phyloP scores from a whole-genome alignment of 2,329 filamentous ascomycete genomes.

The Ascochyta viciae-villosae region DNA sequence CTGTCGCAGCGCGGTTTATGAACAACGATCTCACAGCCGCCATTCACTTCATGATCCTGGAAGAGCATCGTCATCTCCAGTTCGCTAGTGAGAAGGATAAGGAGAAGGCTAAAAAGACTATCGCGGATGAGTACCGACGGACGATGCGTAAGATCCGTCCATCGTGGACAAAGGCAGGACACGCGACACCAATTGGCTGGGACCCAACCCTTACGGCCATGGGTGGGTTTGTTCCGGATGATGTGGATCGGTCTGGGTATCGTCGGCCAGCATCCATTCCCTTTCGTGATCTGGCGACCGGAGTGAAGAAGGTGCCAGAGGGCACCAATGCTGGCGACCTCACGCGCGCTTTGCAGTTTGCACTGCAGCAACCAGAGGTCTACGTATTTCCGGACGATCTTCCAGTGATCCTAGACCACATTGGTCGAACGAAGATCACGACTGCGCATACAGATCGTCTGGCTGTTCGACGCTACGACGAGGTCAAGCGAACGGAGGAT shows the following conservation, averaged over 20 bases:
- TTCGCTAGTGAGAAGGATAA: slow-evolving; percentile 2
- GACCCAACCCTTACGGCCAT: slow-evolving; percentile 3
- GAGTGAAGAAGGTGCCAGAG: slow-evolving; percentile 30
- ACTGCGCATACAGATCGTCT: not conserved
- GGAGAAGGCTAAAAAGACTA: slow-evolving; percentile 15
- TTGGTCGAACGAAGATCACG: slow-evolving; percentile 10
- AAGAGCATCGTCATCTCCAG: slow-evolving; percentile 19
- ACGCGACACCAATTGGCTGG: slow-evolving; percentile 19
- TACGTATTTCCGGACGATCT: slow-evolving; percentile 32
- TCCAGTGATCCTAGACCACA: slow-evolving; percentile 19
- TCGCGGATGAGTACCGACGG: slow-evolving; percentile 26
- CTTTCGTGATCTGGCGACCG: slow-evolving; percentile 26
- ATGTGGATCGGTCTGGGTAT: not conserved
- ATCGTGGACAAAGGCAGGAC: slow-evolving; percentile 19
- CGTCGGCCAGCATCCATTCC: slow-evolving; percentile 11
- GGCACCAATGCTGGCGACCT: slow-evolving; percentile 32
- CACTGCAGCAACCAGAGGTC: slow-evolving; percentile 14
- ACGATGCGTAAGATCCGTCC: slow-evolving; percentile 19
- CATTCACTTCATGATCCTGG: slow-evolving; percentile 25
- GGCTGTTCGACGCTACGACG: not conserved
- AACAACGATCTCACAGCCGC: slow-evolving; percentile 23
- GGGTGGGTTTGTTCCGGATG: slow-evolving; percentile 18
- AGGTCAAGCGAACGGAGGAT: not conserved
- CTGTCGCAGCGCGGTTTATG: slow-evolving; percentile 19
- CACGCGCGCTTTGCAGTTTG: slow-evolving; percentile 31